Evolutionary conservation across 257 asterid genomes (phyloP).

Genomic region (Jaltomata sinuosa): DNA sequence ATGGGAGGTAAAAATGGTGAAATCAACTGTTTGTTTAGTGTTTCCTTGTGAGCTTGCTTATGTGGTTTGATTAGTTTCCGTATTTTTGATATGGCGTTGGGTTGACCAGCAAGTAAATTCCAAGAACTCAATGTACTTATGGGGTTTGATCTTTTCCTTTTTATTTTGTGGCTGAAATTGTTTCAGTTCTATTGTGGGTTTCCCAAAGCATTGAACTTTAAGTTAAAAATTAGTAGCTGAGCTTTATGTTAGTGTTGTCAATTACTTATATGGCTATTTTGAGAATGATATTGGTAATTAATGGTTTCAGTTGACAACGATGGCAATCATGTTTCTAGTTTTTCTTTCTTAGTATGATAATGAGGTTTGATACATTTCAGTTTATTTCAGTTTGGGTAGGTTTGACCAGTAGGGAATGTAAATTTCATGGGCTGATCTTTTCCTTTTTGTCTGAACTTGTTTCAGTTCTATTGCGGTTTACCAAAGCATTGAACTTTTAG

Average conservation of each 20-base stretch:
- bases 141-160: not conserved
- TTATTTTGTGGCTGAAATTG: not conserved
- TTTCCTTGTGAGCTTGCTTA: not conserved
- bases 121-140: no score
- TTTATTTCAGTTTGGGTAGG: not conserved
- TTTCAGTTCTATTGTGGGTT: not conserved
- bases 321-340: not conserved
- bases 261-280: not conserved
- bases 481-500: not conserved
- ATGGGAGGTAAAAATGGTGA: not conserved
- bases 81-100: not conserved
- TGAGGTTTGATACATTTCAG: not conserved
- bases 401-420: not conserved
- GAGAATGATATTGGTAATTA: not conserved
- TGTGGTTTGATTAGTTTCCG: not conserved
- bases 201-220: not conserved
- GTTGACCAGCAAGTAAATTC: not conserved
- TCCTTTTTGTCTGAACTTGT: not conserved
- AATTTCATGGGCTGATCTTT: not conserved
- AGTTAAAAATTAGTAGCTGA: not conserved
- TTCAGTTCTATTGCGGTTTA: not conserved
- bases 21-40: not conserved
- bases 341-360: not conserved
- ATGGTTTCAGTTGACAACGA: not conserved
- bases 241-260: not conserved